These are phyloP conservation scores for Xylaria digitata DNA, from an alignment of 2,329 filamentous ascomycete species.

Conservation along the genomic window DNA sequence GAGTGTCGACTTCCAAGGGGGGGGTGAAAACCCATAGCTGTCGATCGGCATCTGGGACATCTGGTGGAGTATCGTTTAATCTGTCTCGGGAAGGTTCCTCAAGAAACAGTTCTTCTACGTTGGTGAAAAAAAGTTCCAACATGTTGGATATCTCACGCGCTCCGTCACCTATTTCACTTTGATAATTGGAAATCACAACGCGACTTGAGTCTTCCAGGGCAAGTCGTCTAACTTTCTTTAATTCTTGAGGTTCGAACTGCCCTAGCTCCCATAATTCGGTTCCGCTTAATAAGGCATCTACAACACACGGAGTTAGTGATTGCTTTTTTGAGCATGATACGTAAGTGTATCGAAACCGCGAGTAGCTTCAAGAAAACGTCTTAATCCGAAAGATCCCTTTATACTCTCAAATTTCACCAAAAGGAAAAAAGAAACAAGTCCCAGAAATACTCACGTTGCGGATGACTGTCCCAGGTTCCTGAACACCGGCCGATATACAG, in stretches of 20 bases:
- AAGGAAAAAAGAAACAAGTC: neutral
- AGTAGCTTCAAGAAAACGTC: too few species aligned
- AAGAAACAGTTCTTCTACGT: constrained; percentile 32
- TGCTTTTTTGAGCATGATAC: neutral
- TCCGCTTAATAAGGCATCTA: constrained; percentile 30
- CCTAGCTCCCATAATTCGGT: constrained; percentile 33
- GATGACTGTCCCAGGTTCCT: neutral
- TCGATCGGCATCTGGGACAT: neutral
- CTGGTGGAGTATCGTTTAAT: neutral
- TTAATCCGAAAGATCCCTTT: neutral
- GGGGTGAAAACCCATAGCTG: constrained; percentile 23
- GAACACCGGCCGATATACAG: constrained; percentile 22
- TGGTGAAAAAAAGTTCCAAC: constrained; percentile 27
- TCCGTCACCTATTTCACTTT: too few species aligned
- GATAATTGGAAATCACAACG: neutral
- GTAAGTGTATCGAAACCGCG: neutral
- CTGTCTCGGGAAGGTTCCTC: neutral
- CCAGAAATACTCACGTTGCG: neutral
- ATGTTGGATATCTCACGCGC: constrained; percentile 9
- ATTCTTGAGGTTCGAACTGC: constrained; percentile 37
- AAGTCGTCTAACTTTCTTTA: constrained; percentile 35
- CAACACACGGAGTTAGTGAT: neutral
- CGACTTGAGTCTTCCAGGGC: constrained; percentile 17
- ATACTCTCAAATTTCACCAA: neutral
- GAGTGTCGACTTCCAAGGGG: constrained; percentile 18